Conservation (phyloP, 176 grass and related monocot genomes). For the Hordeum marinum region DNA sequence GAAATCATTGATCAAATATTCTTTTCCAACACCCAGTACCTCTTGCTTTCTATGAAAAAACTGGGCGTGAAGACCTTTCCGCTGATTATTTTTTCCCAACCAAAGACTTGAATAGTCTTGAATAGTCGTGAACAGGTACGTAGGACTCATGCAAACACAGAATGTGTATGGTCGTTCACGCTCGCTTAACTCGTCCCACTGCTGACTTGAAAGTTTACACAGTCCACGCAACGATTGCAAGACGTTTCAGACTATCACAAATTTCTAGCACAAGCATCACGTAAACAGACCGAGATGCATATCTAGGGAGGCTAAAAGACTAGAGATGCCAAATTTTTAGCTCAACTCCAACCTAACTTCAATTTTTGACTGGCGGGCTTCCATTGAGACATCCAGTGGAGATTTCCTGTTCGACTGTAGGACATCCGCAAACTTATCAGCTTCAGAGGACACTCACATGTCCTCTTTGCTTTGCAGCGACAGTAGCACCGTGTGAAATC, state of each 20-base stretch:
- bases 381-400: not conserved
- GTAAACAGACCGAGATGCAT: not conserved
- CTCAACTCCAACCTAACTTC: not conserved
- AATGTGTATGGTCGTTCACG: not conserved
- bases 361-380: not conserved
- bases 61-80: not conserved
- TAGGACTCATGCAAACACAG: not conserved
- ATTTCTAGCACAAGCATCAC: not conserved
- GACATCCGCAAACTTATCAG: not conserved
- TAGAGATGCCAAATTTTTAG: not conserved
- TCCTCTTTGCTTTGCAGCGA: not conserved
- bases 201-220: constrained; percentile 14
- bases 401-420: not conserved
- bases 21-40: no score
- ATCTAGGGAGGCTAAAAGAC: not conserved
- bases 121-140: not conserved
- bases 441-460: not conserved
- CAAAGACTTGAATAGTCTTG: not conserved
- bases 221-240: constrained; percentile 5
- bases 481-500: not conserved
- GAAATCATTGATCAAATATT: no score
- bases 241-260: not conserved
- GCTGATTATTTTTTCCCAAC: not conserved
- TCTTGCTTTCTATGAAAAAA: not conserved
- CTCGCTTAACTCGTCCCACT: not conserved